Evolutionary conservation across 148 eudicot genomes (phyloP).

Genomic region (Mesembryanthemum crystallinum): DNA sequence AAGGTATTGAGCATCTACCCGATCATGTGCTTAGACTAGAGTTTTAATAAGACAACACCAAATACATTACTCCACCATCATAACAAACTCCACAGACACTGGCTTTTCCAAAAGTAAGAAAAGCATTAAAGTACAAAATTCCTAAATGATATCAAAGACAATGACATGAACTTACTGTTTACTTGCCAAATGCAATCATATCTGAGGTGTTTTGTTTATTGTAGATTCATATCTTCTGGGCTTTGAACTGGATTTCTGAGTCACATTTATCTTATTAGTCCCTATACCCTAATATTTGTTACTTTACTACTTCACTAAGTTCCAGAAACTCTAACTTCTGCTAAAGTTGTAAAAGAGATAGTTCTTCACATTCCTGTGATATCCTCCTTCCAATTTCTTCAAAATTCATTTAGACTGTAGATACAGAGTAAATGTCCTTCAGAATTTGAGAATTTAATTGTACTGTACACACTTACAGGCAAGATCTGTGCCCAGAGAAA

Average conservation of each 20-base stretch:
- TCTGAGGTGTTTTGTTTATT: too few relatives aligned
- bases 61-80: too few relatives aligned
- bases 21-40: too few relatives aligned
- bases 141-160: too few relatives aligned
- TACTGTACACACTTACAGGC: constrained; percentile 32
- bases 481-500: constrained; percentile 71
- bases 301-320: background rate
- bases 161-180: too few relatives aligned
- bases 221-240: background rate
- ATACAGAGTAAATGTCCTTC: background rate
- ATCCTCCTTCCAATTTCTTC: background rate
- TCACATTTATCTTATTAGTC: background rate
- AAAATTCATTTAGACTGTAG: background rate
- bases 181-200: too few relatives aligned
- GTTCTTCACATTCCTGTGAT: background rate
- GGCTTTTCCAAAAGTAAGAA: too few relatives aligned
- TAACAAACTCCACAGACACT: too few relatives aligned
- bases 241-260: background rate
- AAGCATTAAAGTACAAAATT: too few relatives aligned
- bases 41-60: too few relatives aligned
- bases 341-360: background rate
- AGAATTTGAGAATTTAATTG: background rate
- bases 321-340: background rate
- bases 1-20: too few relatives aligned
- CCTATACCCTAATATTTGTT: background rate